Evolutionary conservation across 768 basidiomycete species (phyloP), one percentile per base, ranked within the genome.

Genomic region (Termitomyces sp.): DNA sequence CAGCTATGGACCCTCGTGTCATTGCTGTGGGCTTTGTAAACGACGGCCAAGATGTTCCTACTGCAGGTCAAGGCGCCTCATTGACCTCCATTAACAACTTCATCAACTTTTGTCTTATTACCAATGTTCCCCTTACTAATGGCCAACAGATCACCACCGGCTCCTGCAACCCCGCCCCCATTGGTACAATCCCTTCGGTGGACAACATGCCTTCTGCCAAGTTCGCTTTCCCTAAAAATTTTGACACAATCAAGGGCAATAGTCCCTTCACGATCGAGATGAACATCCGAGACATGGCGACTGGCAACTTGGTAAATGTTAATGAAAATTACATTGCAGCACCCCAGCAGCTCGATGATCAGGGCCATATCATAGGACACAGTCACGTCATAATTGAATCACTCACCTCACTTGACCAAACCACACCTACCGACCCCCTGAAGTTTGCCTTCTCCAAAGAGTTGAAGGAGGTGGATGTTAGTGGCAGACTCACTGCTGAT

Each of bases 381-480:
- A 73, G 71, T 13, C 80, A 82, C 62, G 68, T 80, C 60, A 74
- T 75, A 56, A 67, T 81, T 61, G 73, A 80, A 29, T 40, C 42
- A 33, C 56, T 61, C 44, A 54, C 52, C 42, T 53, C 61, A 7
- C 45, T 64, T 27, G 64, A 64, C 18, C 70, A 75, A 53, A 76
- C 75, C 15, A 63, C 63, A 0, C 63, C 74, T 31, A 72, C 75
- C 33, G 73, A 85, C 65, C 78, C 84, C 5, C 70, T 65, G 51
- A 69, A 68, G 44, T 87, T 88, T 61, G 74, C 72, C 25, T 87
- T 86, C 73, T 87, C 87, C 81, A 81, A 83, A 78, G 86, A 72
- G 60, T 69, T 74, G 56, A 79, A 74, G 55, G 73, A 72, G 27
- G 75, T 71, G 9, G 82, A 81, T 35, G 61, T 62, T 25, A 80